Percentiles rank a stretch among this genome's conserved stretches.
phyloP scores from a whole-genome alignment of 805 yeast genomes.

The Torulaspora delbrueckii region DNA sequence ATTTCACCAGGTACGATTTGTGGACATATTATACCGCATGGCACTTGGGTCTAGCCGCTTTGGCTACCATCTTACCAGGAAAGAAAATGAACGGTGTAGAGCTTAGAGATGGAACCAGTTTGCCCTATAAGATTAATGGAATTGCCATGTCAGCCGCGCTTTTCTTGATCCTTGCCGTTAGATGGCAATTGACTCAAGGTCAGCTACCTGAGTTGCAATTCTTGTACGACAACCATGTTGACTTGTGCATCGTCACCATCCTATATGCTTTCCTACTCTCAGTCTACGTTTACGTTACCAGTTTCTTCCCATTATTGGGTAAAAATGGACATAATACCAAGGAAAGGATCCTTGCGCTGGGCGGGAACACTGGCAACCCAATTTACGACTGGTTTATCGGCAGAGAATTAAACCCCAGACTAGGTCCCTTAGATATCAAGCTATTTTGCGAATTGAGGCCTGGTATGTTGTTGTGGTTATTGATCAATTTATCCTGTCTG shows the following conservation, averaged over 20 bases:
- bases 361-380: constrained; percentile 75
- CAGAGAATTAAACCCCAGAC: constrained; percentile 88
- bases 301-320: constrained; percentile 56
- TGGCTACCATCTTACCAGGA: constrained; percentile 70
- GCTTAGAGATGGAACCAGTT: constrained; percentile 68
- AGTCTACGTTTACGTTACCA: constrained; percentile 55
- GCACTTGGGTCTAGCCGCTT: constrained; percentile 59
- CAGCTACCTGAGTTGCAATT: constrained; percentile 75
- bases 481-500: constrained; percentile 70
- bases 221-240: constrained; percentile 62
- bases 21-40: constrained; percentile 68
- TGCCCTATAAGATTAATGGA: constrained; percentile 82
- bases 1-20: constrained; percentile 41
- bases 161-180: constrained; percentile 41
- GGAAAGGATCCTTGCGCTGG: constrained; percentile 72
- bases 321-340: constrained; percentile 49
- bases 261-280: constrained; percentile 63
- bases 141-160: constrained; percentile 45
- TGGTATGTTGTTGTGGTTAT: constrained; percentile 81
- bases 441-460: constrained; percentile 92
- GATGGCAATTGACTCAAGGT: constrained; percentile 50
- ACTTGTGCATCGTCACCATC: constrained; percentile 58
- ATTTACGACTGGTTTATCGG: constrained; percentile 96
- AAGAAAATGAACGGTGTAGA: constrained; percentile 55
- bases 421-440: constrained; percentile 82